Evolutionary conservation across 1,284 basidiomycete species (phyloP), one percentile per base, ranked within the genome.

Genomic region (Ganoderma sp.): DNA sequence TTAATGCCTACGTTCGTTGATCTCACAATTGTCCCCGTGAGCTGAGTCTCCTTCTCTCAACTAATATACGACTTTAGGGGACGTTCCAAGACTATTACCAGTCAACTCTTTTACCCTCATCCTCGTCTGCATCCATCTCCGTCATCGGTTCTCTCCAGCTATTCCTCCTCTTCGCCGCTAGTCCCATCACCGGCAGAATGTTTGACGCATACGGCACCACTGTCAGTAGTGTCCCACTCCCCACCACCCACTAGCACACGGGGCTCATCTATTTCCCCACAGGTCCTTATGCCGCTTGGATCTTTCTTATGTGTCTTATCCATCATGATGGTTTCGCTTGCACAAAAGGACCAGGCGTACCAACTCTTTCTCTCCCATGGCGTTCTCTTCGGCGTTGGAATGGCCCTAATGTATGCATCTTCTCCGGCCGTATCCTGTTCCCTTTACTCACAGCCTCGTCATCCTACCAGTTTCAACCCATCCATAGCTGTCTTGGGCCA

Each of bases 61-160:
- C 39, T 10, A 45, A 14, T 34, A 14, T 34, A 7, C 10, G 6
- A 8, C 25, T 19, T 1, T 52, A 72, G 71, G 71, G 71, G 6
- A 54, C 69, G n/a, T 70, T 72, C 48, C 71, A 72, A 61, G 69
- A 72, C 60, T 72, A 72, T 34, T 72, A 72, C 42, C 64, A 72
- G 60, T 64, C 67, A 3, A 69, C 71, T 5, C 67, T 72, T 1
- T 66, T 72, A 0, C 67, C 69, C 5, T 67, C 71, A 2, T 72
- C 71, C 3, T 69, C 71, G 0, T 70, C 71, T 1, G 63, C 71
- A 7, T 56, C 71, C 7, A 83, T 84, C 65, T 80, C 83, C 9
- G 78, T 83, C 71, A 84, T 84, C 63, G 83, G 83, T 5, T 81
- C 84, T 10, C 67, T 84, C n/a, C 83, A 84, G 66, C 67, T 84